A percentile compares a stretch with the other conserved stretches of the same genome.
phyloP scores from a whole-genome alignment of 1,139 yeast species.

The Magnusiomyces tetraspermus region DNA sequence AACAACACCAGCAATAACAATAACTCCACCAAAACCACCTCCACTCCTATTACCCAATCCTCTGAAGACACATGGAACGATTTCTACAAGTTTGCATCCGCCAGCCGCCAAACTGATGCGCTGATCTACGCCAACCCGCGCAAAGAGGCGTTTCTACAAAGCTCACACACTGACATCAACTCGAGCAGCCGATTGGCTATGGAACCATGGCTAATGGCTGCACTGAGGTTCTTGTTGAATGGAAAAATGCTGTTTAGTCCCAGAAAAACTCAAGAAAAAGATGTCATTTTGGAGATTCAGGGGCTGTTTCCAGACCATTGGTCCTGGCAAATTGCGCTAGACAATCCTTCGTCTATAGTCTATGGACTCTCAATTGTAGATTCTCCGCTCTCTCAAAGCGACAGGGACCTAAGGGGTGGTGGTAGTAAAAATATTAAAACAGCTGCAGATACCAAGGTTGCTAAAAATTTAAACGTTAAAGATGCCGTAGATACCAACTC shows the following conservation, averaged over 20 bases:
- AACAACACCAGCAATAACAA: background rate
- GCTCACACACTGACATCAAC: constrained; percentile 13
- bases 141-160: constrained; percentile 30
- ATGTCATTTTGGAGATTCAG: constrained; percentile 23
- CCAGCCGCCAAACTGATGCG: constrained; percentile 26
- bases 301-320: constrained; percentile 31
- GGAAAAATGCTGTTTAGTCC: constrained; percentile 20
- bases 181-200: constrained; percentile 18
- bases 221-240: constrained; percentile 24
- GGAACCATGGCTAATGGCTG: constrained; percentile 31
- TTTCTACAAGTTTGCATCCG: constrained; percentile 24
- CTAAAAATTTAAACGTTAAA: too few relatives aligned
- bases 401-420: background rate
- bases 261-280: background rate
- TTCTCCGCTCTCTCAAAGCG: background rate
- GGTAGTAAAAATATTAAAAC: too few relatives aligned
- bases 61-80: constrained; percentile 11
- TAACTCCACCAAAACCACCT: background rate
- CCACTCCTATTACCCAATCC: background rate
- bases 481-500: too few relatives aligned
- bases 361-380: constrained; percentile 24
- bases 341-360: constrained; percentile 30
- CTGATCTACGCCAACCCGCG: constrained; percentile 28
- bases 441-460: too few relatives aligned
- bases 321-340: constrained; percentile 37